Base-by-base conservation (phyloP, 192 early-diverging fungal genomes). In the Linnemannia schmuckeri region DNA sequence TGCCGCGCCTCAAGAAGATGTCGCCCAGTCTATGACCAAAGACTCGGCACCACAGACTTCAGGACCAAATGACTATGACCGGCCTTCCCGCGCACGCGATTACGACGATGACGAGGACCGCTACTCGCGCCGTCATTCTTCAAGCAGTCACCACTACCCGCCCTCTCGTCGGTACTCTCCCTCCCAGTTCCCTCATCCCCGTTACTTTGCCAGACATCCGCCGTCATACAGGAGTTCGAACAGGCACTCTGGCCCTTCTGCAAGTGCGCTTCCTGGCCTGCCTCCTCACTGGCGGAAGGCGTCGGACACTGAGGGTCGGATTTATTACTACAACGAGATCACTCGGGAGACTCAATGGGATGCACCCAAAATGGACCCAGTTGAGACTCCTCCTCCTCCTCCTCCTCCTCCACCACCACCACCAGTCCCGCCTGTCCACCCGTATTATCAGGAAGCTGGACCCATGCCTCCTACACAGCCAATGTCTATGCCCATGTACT, bases 311-410 rank as follows among this genome's bases (percentile, higher is more conserved):
- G 89, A 92, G 41, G 90, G 90, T 17, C 78, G 80, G 9, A 72
- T 90, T 6, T 93, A 93, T 54, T 93, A 93, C 74, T 93, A 90
- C 72, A 90, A 93, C 75, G 77, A 81, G 46, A 76, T 92, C 13
- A 93, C 91, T 0, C 81, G 88, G 22, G 83, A 89, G 57, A 89
- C 90, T n/a, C 92, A 91, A 57, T 93, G 93, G 93, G 87, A 75
- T 57, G 81, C 88, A 30, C 91, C 92, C 22, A 89, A 87, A 47
- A 75, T 81, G 24, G 84, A 89, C n/a, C 69, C 82, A 18, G 55
- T 40, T 15, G 72, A 41, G 10, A 24, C n/a, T 0, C 79, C 20
- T 3, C 68, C 49, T 2, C 55, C 57, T 17, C 3, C 80, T n/a
- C 72, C 63, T 30, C 75, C 78, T 37, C 76, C 68, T 5, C 75